Percentiles rank a stretch among this genome's conserved stretches.
Evolutionary conservation across 768 basidiomycete species (phyloP).

Genomic region (Amanita rimosa): DNA sequence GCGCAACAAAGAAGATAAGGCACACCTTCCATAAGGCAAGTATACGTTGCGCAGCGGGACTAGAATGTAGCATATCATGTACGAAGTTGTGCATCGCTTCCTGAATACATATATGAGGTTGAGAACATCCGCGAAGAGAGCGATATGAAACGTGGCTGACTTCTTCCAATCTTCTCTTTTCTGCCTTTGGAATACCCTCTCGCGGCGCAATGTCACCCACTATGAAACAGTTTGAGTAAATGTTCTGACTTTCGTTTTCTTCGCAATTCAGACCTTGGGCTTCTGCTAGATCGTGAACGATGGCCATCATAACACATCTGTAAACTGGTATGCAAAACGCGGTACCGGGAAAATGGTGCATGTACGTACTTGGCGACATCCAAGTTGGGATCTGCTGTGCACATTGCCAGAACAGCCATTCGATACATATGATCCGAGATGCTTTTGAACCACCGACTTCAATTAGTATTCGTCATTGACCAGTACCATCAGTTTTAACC

Average conservation of each 20-base stretch:
- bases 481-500: slow-evolving; percentile 29
- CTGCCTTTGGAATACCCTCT: slow-evolving; percentile 73
- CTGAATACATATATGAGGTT: slow-evolving; percentile 22
- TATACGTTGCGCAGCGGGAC: slow-evolving; percentile 57
- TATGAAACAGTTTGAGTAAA: slow-evolving; percentile 13
- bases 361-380: slow-evolving; percentile 64
- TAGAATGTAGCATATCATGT: slow-evolving; percentile 78
- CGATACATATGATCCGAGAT: slow-evolving; percentile 97
- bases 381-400: slow-evolving; percentile 60
- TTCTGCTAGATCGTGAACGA: slow-evolving; percentile 95
- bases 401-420: slow-evolving; percentile 92
- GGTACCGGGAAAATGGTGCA: background rate
- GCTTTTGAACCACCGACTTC: slow-evolving; percentile 29
- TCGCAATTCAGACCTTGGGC: slow-evolving; percentile 53
- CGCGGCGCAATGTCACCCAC: slow-evolving; percentile 92
- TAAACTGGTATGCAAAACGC: background rate
- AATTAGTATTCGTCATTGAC: background rate
- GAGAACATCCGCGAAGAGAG: background rate
- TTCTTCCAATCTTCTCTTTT: slow-evolving; percentile 69
- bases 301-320: slow-evolving; percentile 79
- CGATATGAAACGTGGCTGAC: slow-evolving; percentile 26
- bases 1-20: slow-evolving; percentile 2
- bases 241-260: background rate
- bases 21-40: slow-evolving; percentile 59
- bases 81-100: slow-evolving; percentile 89